phyloP scores from a whole-genome alignment of 805 yeast genomes.

The Zygotorulaspora florentina region DNA sequence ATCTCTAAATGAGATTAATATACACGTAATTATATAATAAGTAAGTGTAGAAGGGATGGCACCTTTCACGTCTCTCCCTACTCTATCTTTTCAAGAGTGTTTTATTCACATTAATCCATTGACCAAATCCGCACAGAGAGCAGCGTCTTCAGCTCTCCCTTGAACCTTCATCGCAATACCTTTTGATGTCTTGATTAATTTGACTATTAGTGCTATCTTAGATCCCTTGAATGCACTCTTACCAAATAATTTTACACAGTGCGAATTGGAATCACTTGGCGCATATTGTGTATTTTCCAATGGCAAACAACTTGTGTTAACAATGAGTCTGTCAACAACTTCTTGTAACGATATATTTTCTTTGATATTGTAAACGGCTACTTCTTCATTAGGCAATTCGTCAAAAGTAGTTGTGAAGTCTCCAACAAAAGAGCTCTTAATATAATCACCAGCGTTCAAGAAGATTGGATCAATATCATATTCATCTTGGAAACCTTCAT shows the following conservation, averaged over 20 bases:
- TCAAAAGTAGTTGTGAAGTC: slow-evolving; percentile 72
- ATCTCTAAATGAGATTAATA: not conserved
- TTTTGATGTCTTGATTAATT: slow-evolving; percentile 50
- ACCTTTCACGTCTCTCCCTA: too few species aligned
- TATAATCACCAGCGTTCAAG: slow-evolving; percentile 71
- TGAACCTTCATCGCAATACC: slow-evolving; percentile 52
- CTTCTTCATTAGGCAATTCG: slow-evolving; percentile 57
- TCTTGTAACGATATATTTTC: slow-evolving; percentile 47
- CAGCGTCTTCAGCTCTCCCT: slow-evolving; percentile 51
- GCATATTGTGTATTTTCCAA: slow-evolving; percentile 69
- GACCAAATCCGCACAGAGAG: slow-evolving; percentile 28
- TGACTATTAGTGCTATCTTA: slow-evolving; percentile 49
- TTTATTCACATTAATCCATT: slow-evolving; percentile 25
- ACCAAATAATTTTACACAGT: slow-evolving; percentile 78
- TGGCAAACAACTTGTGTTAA: slow-evolving; percentile 59
- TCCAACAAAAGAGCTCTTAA: slow-evolving; percentile 71
- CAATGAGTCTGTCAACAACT: slow-evolving; percentile 51
- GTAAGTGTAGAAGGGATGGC: not conserved
- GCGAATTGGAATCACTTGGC: slow-evolving; percentile 51
- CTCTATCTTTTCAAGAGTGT: not conserved
- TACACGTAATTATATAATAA: slow-evolving; percentile 1
- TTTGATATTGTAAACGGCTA: slow-evolving; percentile 64
- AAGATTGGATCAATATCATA: slow-evolving; percentile 82
- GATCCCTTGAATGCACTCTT: slow-evolving; percentile 45
- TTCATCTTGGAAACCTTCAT: slow-evolving; percentile 89